Base-by-base conservation (phyloP, 495 filamentous ascomycete species). In the Thozetella sp. region DNA sequence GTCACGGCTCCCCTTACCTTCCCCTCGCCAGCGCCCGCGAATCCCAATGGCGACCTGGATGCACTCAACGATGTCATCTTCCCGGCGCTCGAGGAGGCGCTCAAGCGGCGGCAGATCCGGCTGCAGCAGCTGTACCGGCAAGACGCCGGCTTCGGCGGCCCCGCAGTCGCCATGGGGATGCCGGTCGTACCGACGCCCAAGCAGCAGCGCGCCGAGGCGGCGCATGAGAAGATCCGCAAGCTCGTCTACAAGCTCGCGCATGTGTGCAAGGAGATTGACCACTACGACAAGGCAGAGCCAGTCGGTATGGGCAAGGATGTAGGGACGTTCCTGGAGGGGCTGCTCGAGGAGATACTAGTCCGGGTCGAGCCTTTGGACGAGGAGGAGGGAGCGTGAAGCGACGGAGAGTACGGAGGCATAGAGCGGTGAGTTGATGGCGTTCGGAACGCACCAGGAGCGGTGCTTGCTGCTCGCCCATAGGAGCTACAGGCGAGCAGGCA, bases 321-420 rank as follows among this genome's bases (percentile, higher is more conserved):
- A 19, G 84, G 86, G 51, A 88, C 88, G 0, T 95, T 97, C 62
- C 75, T 98, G 26, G 95, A 99, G 72, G 93, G 91, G 1, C 86
- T 97, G 61, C 78, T 99, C 26, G 95, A 99, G 77, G 95, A 98
- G 78, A 86, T 98, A 17, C 80, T 99, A n/a, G 92, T 97, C 6
- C 78, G 95, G 30, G 90, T 98, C 27, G 94, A 97, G 72, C 89
- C 91, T 9, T 79, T 90, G 54, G 90, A 93, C 69, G 90, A 92
- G 63, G 88, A 87, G 43, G 83, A 80, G 22, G 67, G 50, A 15
- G 64, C 65, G 37, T 70, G 54, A 64, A n/a, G n/a, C n/a, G n/a
- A n/a, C n/a, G 53, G 22, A 22, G 20, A 17, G 50, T 24, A 23
- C 17, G 4, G 6, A 52, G 22, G 22, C 17, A n/a, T 52, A 15